Evolutionary conservation across 192 early-diverging fungal genomes (phyloP).

Genomic region (Phlyctochytrium planicorne): DNA sequence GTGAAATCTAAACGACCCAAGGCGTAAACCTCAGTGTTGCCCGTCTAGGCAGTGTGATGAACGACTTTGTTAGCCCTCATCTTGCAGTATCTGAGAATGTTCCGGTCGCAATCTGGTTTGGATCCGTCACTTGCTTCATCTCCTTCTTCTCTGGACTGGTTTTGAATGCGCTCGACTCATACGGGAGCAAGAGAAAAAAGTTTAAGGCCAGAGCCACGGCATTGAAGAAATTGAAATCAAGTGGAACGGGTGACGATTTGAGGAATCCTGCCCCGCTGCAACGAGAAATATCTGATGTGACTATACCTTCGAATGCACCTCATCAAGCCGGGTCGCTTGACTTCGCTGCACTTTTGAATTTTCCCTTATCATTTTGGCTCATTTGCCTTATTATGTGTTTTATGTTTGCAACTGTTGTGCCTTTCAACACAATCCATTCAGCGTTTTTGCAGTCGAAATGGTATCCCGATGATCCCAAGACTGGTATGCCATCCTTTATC

Average conservation of each 20-base stretch:
- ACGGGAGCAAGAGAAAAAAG: constrained; percentile 17
- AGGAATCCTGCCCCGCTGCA: too few relatives aligned
- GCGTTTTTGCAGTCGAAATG: constrained; percentile 55
- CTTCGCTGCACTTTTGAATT: constrained; percentile 20
- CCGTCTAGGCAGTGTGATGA: constrained; percentile 53
- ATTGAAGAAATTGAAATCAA: too few relatives aligned
- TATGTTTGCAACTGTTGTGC: constrained; percentile 55
- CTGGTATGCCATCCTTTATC: constrained; percentile 16
- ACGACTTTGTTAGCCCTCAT: constrained; percentile 52
- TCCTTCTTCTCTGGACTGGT: constrained; percentile 36
- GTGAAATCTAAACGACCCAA: background rate
- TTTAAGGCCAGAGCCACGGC: background rate
- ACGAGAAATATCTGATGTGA: too few relatives aligned
- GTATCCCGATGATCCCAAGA: constrained; percentile 51
- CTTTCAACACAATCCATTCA: constrained; percentile 66
- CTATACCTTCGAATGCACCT: background rate
- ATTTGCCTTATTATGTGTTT: constrained; percentile 42
- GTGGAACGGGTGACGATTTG: too few relatives aligned
- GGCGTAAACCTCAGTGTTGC: constrained; percentile 38
- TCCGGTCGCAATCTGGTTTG: constrained; percentile 52
- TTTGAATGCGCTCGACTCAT: constrained; percentile 30
- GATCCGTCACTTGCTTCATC: constrained; percentile 42
- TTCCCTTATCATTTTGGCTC: constrained; percentile 50
- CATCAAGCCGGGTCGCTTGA: background rate
- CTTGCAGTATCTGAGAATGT: constrained; percentile 40